Evolutionary conservation across 1,284 basidiomycete genomes (phyloP), one percentile per base, ranked within the genome.

Genomic region (Fomes fomentarius): DNA sequence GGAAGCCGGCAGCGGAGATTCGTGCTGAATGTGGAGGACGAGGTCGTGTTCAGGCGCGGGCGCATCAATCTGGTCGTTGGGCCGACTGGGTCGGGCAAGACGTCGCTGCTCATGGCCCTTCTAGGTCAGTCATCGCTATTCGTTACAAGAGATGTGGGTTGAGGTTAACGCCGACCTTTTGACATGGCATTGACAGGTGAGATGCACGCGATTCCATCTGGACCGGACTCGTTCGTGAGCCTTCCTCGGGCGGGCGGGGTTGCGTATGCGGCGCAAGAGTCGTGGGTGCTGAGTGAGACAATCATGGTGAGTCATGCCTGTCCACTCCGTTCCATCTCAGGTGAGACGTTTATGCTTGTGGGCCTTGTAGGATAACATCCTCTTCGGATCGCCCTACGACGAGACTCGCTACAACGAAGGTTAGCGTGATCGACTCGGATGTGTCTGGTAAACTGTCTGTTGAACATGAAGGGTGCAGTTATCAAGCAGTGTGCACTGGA

Each of bases 261-360:
- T 5, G 82, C 84, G 0, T 90, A 87, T 69, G 85, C 85, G 4
- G 83, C 86, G 0, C 88, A 91, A 66, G 87, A 89, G 62, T 82
- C 85, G 2, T 91, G 64, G 64, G 56, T 66, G 9, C 53, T 60
- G 46, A 66, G 56, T 45, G 64, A 63, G 22, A 66, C 64, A 82
- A 76, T 77, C 47, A 66, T 69, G 57, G 74, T 71, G 52, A n/a
- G n/a, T n/a, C 31, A 61, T 30, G 17, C 6, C 3, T 46, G 40
- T 21, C 10, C 9, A 17, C 7, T 37, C 14, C 14, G 34, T 8
- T 37, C 8, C 17, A 17, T 12, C 8, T 50, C n/a, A n/a, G 12
- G 34, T 17, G 2, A 12, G 34, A 37, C 34, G 34, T 37, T 1
- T 15, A 8, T 8, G 12, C 7, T 30, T 25, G 15, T 9, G 10